A percentile compares a stretch with the other conserved stretches of the same genome.
Conservation (phyloP, 108 stramenopile species). For the Fistulifera solaris region DNA sequence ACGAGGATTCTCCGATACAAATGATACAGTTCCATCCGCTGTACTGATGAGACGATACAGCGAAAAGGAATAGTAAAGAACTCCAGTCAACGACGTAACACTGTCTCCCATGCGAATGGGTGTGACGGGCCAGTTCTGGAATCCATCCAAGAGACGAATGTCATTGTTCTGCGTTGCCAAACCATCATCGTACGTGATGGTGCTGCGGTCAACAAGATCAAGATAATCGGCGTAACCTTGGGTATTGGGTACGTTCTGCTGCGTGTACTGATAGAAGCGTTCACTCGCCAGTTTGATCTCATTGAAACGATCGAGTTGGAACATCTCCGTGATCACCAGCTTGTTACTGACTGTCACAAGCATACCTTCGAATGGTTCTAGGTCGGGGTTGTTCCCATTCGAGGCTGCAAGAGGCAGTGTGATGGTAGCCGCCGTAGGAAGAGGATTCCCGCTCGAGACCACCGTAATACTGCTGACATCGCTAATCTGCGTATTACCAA, state of each 20-base stretch:
- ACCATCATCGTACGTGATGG: conserved; percentile 30
- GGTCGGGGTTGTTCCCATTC: conserved; percentile 3
- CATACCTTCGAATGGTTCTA: conserved; percentile 29
- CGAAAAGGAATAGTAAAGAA: conserved; percentile 15
- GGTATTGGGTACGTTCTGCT: conserved; percentile 16
- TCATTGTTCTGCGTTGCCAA: not conserved
- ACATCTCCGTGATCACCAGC: conserved; percentile 21
- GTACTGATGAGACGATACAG: conserved; percentile 15
- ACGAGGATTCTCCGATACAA: conserved; percentile 15
- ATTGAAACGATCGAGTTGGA: conserved; percentile 23
- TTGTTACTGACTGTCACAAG: conserved; percentile 14
- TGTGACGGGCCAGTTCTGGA: conserved; percentile 6
- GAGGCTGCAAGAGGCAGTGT: conserved; percentile 3
- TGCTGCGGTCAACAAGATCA: conserved; percentile 8
- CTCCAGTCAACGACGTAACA: conserved; percentile 14
- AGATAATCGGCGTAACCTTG: conserved; percentile 11
- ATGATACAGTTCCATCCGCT: conserved; percentile 7
- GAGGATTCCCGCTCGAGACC: conserved; percentile 2
- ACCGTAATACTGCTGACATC: conserved; percentile 7
- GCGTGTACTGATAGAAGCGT: conserved; percentile 20
- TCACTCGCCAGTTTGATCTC: conserved; percentile 17
- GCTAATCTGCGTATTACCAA: conserved; percentile 21
- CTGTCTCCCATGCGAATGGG: conserved; percentile 22
- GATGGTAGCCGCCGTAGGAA: conserved; percentile 15
- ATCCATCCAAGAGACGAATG: too few species aligned